Conservation (phyloP, 2,329 filamentous ascomycete species). For the Herpotrichia juniperi region DNA sequence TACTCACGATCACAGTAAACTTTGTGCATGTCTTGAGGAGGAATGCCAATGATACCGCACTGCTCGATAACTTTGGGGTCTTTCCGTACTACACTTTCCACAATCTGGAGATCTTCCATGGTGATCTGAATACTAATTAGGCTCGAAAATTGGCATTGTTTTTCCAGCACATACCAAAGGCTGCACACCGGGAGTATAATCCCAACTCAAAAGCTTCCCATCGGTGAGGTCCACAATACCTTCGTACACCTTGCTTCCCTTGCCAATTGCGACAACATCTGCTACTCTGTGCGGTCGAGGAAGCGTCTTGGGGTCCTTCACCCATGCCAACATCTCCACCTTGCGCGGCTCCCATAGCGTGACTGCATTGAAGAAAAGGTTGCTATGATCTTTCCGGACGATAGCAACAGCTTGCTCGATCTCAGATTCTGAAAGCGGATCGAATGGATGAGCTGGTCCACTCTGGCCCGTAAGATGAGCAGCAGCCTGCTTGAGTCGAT, state of each 20-base stretch:
- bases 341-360: slow-evolving; percentile 86
- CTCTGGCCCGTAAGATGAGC: slow-evolving; percentile 64
- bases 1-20: slow-evolving; percentile 85
- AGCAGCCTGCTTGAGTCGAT: slow-evolving; percentile 68
- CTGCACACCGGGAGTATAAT: slow-evolving; percentile 76
- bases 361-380: slow-evolving; percentile 85
- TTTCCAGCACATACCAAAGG: slow-evolving; percentile 77
- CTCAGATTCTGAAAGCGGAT: slow-evolving; percentile 74
- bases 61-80: slow-evolving; percentile 91
- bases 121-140: no score
- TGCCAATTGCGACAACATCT: slow-evolving; percentile 82
- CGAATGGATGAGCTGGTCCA: slow-evolving; percentile 71
- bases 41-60: slow-evolving; percentile 81
- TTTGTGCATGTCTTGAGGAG: slow-evolving; percentile 86
- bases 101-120: slow-evolving; percentile 84
- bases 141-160: no score
- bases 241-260: slow-evolving; percentile 81
- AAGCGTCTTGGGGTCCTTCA: slow-evolving; percentile 66
- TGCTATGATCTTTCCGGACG: slow-evolving; percentile 71
- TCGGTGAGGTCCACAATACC: slow-evolving; percentile 76
- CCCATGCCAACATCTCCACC: slow-evolving; percentile 80
- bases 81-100: slow-evolving; percentile 76
- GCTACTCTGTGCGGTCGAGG: slow-evolving; percentile 74
- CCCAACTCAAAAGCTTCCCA: slow-evolving; percentile 74
- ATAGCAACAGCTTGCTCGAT: slow-evolving; percentile 74